phyloP scores from a whole-genome alignment of 208 protist genomes.

The Kentomonas sorsogonicus region DNA sequence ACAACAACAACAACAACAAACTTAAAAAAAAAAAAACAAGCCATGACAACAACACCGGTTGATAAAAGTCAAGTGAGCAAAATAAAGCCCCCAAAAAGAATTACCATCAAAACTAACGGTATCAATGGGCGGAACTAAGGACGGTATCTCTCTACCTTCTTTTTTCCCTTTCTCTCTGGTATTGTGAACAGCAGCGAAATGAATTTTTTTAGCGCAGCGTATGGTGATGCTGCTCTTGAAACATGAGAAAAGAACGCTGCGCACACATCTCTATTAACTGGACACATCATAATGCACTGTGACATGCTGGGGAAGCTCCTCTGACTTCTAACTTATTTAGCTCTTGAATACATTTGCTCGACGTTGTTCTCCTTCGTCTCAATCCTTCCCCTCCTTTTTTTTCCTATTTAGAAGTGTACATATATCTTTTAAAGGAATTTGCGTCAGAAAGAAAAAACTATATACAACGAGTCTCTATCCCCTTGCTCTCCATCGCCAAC shows the following conservation, averaged over 20 bases:
- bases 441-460: too few relatives aligned
- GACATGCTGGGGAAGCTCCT: too few relatives aligned
- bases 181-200: too few relatives aligned
- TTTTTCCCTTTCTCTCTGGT: not conserved
- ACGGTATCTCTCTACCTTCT: not conserved
- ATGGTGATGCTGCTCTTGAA: not conserved
- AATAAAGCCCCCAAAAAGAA: not conserved
- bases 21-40: constrained; percentile 1
- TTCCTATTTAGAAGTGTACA: not conserved
- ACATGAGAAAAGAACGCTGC: not conserved
- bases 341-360: not conserved
- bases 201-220: not conserved
- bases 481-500: too few relatives aligned
- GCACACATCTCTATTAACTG: not conserved
- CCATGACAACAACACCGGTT: not conserved
- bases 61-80: not conserved
- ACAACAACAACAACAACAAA: not conserved
- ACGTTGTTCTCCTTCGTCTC: not conserved
- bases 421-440: not conserved
- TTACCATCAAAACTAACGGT: not conserved
- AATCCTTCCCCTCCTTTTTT: not conserved
- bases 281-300: too few relatives aligned
- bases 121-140: not conserved
- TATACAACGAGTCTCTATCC: too few relatives aligned
- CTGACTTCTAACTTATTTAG: not conserved